These are phyloP conservation scores for Colletotrichum sp. DNA, from an alignment of 2,329 filamentous ascomycete species.

Conservation along the genomic window DNA sequence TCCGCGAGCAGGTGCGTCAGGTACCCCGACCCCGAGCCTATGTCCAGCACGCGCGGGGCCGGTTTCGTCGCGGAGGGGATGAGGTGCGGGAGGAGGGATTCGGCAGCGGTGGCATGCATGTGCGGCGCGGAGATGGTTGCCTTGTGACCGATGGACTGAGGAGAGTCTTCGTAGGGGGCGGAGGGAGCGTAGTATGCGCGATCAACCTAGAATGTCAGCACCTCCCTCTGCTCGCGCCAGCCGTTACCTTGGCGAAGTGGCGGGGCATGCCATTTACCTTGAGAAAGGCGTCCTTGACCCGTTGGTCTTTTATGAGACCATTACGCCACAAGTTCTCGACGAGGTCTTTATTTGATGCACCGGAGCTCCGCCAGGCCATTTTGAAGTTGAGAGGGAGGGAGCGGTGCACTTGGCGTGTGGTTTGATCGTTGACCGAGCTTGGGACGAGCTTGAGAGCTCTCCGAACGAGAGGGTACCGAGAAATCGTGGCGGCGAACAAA, in stretches of 20 bases:
- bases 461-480: background rate
- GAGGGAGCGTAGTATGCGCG: constrained; percentile 80
- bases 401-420: background rate
- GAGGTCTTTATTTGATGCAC: constrained; percentile 74
- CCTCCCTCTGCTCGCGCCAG: background rate
- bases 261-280: constrained; percentile 47
- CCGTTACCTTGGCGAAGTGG: too few species aligned
- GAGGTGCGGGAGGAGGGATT: constrained; percentile 53
- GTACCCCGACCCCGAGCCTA: constrained; percentile 81
- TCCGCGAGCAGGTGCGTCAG: constrained; percentile 88
- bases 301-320: constrained; percentile 72
- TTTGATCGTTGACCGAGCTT: background rate
- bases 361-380: constrained; percentile 94
- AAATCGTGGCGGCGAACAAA: background rate
- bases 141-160: constrained; percentile 58
- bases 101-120: constrained; percentile 63
- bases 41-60: constrained; percentile 67
- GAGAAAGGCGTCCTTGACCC: constrained; percentile 82
- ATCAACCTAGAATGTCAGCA: constrained; percentile 69
- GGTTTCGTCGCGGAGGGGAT: constrained; percentile 36
- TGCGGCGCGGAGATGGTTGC: constrained; percentile 66
- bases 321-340: constrained; percentile 78
- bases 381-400: constrained; percentile 20
- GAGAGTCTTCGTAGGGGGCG: constrained; percentile 69
- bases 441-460: constrained; percentile 13